Evolutionary conservation across 2,329 filamentous ascomycete genomes (phyloP).

Genomic region (Fusarium nanum): DNA sequence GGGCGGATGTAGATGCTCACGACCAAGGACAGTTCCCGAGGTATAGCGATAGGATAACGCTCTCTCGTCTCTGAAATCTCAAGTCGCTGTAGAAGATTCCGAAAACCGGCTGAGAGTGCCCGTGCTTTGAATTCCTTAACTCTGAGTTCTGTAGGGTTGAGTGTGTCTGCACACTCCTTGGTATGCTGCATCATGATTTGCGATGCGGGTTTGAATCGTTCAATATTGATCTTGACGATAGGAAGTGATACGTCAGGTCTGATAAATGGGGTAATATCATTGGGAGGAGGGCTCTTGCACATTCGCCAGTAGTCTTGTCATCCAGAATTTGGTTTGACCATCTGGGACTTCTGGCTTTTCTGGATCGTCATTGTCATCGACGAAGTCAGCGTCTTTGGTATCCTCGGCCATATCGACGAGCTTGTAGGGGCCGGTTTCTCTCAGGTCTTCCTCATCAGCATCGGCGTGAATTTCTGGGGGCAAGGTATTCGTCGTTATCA

Average conservation of each 20-base stretch:
- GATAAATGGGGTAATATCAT: background rate
- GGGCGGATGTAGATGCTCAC: background rate
- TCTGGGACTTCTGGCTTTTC: background rate
- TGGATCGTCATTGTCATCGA: background rate
- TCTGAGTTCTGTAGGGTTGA: background rate
- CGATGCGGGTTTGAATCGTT: background rate
- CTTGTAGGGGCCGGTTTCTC: background rate
- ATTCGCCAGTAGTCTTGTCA: background rate
- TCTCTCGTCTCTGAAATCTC: background rate
- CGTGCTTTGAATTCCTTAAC: background rate
- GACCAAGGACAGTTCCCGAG: background rate
- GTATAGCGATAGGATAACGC: no score
- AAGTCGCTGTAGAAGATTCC: background rate
- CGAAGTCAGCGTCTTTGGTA: background rate
- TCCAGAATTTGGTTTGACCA: background rate
- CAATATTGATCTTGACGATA: background rate
- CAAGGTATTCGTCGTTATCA: no score
- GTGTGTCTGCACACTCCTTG: background rate
- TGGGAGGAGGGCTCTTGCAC: background rate
- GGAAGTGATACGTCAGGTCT: background rate
- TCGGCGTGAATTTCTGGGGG: no score
- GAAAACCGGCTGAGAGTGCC: background rate
- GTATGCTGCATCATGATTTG: background rate
- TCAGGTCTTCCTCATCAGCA: no score
- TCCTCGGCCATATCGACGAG: background rate